These are phyloP conservation scores for Pezicula radicicola DNA, from an alignment of 2,329 filamentous ascomycete species.

Conservation along the genomic window DNA sequence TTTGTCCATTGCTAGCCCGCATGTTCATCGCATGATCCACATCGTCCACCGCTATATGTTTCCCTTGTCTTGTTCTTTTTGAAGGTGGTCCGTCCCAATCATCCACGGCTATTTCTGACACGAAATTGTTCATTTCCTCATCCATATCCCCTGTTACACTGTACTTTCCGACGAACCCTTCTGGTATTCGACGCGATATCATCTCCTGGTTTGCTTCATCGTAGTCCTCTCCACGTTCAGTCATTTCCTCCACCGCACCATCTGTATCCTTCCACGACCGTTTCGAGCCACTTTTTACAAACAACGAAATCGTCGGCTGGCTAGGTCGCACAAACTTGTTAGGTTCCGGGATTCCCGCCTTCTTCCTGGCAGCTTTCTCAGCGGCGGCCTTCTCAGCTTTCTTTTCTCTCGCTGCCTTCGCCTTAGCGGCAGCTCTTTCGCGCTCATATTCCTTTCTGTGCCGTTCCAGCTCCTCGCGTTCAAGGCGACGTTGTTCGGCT, in stretches of 20 bases:
- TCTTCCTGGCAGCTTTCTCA: conserved; percentile 47
- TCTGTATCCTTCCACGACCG: conserved; percentile 17
- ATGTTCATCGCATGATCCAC: not conserved
- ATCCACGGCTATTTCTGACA: not conserved
- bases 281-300: conserved; percentile 34
- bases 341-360: conserved; percentile 50
- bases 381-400: conserved; percentile 52
- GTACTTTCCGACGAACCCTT: no score
- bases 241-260: conserved; percentile 14
- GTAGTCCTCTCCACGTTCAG: not conserved
- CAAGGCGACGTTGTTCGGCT: conserved; percentile 30
- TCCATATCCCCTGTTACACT: no score
- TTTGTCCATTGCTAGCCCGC: not conserved
- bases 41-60: not conserved
- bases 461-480: conserved; percentile 35
- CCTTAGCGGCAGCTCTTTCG: conserved; percentile 49
- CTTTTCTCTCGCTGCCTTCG: conserved; percentile 48
- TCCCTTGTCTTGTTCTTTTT: conserved; percentile 12
- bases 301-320: conserved; percentile 54
- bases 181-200: no score
- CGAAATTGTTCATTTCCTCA: not conserved
- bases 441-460: conserved; percentile 50
- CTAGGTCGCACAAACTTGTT: conserved; percentile 46
- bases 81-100: conserved; percentile 5
- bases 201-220: not conserved